Evolutionary conservation across 257 asterid genomes (phyloP).

Genomic region (Dorcoceras hygrometricum): DNA sequence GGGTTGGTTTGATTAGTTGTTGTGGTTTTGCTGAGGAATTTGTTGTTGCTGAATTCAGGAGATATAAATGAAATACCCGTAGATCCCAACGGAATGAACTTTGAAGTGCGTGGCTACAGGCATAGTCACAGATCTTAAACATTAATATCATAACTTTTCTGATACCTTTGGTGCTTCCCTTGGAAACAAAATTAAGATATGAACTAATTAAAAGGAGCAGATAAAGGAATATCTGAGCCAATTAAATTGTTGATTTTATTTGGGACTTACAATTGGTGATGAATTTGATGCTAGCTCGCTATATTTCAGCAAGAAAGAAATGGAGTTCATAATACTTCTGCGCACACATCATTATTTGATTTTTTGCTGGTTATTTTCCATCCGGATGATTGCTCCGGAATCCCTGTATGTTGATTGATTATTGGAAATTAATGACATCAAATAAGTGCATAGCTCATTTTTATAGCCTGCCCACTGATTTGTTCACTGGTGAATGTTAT

Average conservation of each 20-base stretch:
- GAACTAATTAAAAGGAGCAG: too few species aligned
- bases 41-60: not conserved
- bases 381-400: not conserved
- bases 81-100: not conserved
- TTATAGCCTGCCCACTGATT: not conserved
- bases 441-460: not conserved
- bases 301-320: not conserved
- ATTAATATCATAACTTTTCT: too few species aligned
- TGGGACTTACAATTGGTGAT: not conserved
- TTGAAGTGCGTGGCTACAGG: not conserved
- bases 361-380: not conserved
- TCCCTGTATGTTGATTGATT: not conserved
- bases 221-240: too few species aligned
- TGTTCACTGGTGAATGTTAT: not conserved
- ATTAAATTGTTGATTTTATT: too few species aligned
- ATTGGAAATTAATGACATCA: not conserved
- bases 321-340: not conserved
- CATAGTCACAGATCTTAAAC: too few species aligned
- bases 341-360: not conserved
- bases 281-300: not conserved
- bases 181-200: too few species aligned
- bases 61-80: too few species aligned
- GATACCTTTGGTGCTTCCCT: too few species aligned
- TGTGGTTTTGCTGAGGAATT: not conserved
- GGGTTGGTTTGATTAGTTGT: conserved; percentile 1